Base-by-base conservation (phyloP, 2,329 filamentous ascomycete species). In the Harringtonia aguacate region DNA sequence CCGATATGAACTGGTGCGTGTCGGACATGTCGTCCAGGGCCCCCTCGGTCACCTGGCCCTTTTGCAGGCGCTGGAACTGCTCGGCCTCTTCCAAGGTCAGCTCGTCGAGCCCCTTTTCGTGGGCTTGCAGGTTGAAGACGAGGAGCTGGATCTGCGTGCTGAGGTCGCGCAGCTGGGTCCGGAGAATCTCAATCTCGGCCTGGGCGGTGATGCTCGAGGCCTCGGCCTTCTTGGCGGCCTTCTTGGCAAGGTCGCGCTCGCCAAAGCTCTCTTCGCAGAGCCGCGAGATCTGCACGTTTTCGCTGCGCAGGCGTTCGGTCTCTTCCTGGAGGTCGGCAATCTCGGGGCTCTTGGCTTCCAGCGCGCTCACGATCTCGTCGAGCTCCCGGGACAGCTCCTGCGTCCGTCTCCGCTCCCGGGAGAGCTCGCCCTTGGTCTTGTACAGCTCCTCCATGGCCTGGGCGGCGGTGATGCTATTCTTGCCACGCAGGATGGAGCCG, bases 61-160 rank as follows among this genome's bases (percentile, higher is more conserved):
- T 76, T 50, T 86, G 82, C 8, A 94, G 72, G 50, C 83, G 81
- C 59, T 94, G 79, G 31, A 95, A 73, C 47, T 87, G 82, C 38
- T 78, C 69, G 20, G 78, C 77, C 52, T 95, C 86, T 48, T 86
- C 81, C 0, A 78, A 70, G 8, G 73, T 79, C 38, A 94, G 71
- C 44, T 81, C 72, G 33, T 83, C 80, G 38, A 84, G 64, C 21
- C 89, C 90, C 60, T 86, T 84, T 55, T 95, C 85, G 44, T 81
- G 78, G 18, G 86, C 79, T 55, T 94, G 82, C 46, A 88, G 74
- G 61, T 95, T 90, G 61, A 94, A 85, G 5, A 95, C 73, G 7
- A 98, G 74, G 57, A 94, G 81, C 60, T 94, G 94, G 50, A 95
- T 78, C 61, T 98, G 89, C 1, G 84, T 81, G 55, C 88, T 88